phyloP scores from a whole-genome alignment of 176 grass and related monocot species.

The bread wheat (Triticum aestivum) region DNA sequence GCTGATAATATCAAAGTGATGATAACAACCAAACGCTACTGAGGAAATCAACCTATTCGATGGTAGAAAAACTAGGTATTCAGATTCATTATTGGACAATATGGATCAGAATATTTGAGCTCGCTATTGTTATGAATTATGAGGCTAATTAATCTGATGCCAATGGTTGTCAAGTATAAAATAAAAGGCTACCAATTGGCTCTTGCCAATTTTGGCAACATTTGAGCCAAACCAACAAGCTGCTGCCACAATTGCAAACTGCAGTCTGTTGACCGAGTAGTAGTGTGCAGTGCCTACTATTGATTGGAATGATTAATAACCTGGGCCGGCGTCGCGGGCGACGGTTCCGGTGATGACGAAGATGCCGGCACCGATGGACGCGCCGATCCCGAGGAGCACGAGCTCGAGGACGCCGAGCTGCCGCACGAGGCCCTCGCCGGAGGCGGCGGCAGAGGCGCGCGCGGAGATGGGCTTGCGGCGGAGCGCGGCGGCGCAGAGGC shows the following conservation, averaged over 20 bases:
- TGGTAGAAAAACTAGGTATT: background rate
- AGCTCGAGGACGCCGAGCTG: slow-evolving; percentile 79
- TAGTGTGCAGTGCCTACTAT: background rate
- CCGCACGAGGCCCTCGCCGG: slow-evolving; percentile 67
- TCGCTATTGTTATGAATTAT: background rate
- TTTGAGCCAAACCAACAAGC: background rate
- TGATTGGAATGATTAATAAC: slow-evolving; percentile 17
- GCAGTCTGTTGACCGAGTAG: background rate
- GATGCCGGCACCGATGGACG: slow-evolving; percentile 93
- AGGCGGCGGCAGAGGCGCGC: slow-evolving; percentile 16
- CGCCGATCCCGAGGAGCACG: slow-evolving; percentile 85
- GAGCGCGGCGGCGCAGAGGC: slow-evolving; percentile 68
- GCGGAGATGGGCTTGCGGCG: slow-evolving; percentile 63
- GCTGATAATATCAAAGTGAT: background rate
- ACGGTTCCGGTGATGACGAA: slow-evolving; percentile 96
- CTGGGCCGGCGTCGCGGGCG: slow-evolving; percentile 89
- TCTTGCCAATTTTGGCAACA: no score
- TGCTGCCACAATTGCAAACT: background rate
- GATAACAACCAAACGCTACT: background rate
- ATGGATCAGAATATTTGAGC: background rate
- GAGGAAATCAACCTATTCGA: background rate
- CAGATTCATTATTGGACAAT: background rate
- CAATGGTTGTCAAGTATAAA: no score
- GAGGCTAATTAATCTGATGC: no score
- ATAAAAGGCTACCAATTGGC: no score